Percentiles rank a stretch among this genome's conserved stretches.
Conservation (phyloP, 495 filamentous ascomycete species). For the Ramalina peruviana region DNA sequence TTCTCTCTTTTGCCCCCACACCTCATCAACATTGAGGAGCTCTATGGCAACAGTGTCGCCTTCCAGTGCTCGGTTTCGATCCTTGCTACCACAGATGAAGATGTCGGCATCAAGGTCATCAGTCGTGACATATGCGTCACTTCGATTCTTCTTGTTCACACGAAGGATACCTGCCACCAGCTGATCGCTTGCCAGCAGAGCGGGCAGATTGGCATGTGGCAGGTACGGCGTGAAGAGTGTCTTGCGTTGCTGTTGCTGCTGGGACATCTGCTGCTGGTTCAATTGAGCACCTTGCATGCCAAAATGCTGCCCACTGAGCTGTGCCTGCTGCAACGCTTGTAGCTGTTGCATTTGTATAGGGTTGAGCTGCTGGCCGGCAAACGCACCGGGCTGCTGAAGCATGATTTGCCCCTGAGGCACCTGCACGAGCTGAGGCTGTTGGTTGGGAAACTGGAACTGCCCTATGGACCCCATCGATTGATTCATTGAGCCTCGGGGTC, state of each 20-base stretch:
- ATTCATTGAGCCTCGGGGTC: conserved; percentile 67
- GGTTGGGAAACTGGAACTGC: conserved; percentile 79
- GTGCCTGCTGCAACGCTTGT: conserved; percentile 78
- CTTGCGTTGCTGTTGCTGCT: conserved; percentile 79
- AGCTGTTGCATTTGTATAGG: conserved; percentile 80
- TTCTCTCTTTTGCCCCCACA: conserved; percentile 95
- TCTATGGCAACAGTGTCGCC: conserved; percentile 93
- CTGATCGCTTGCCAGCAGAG: conserved; percentile 79
- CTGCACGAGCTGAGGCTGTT: conserved; percentile 72
- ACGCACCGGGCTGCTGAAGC: conserved; percentile 57
- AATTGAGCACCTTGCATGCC: conserved; percentile 64
- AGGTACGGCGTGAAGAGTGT: conserved; percentile 97
- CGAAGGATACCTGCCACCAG: conserved; percentile 92
- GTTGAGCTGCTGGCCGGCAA: conserved; percentile 62
- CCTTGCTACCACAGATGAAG: conserved; percentile 98
- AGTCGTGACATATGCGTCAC: conserved; percentile 93
- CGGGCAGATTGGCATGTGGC: conserved; percentile 87
- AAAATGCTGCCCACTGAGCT: conserved; percentile 66
- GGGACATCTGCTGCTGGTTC: conserved; percentile 44
- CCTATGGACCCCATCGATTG: conserved; percentile 79
- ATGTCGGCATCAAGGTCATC: conserved; percentile 94
- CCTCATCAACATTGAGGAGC: conserved; percentile 93
- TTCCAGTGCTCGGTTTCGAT: conserved; percentile 89
- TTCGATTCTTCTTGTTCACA: conserved; percentile 98
- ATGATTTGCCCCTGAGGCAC: conserved; percentile 72